Percentiles rank a stretch among this genome's conserved stretches.
Conservation (phyloP, 176 grass and related monocot species). For the Otatea glauca region DNA sequence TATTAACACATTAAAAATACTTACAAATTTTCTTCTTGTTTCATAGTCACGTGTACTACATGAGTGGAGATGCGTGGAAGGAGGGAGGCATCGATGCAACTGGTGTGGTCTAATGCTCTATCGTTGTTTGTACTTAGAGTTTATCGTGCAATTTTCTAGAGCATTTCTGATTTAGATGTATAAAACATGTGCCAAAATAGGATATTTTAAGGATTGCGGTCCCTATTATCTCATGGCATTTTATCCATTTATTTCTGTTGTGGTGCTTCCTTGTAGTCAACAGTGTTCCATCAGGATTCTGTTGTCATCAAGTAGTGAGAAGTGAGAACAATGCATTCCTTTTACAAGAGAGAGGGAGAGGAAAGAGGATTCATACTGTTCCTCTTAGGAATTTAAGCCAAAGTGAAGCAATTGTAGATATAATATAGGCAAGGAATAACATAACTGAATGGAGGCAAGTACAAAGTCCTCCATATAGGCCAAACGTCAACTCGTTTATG, state of each 20-base stretch:
- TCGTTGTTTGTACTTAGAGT: constrained; percentile 24
- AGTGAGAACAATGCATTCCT: constrained; percentile 18
- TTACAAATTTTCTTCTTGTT: constrained; percentile 45
- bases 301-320: constrained; percentile 14
- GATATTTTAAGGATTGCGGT: not conserved
- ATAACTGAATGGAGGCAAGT: constrained; percentile 22
- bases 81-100: constrained; percentile 98
- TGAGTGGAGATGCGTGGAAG: constrained; percentile 99
- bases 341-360: constrained; percentile 7
- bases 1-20: constrained; percentile 14
- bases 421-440: constrained; percentile 20
- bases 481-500: not conserved
- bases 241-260: constrained; percentile 9
- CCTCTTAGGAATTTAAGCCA: not conserved
- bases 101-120: constrained; percentile 52
- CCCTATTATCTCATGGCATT: not conserved
- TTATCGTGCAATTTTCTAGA: constrained; percentile 18
- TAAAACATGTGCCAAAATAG: constrained; percentile 20
- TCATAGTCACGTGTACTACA: constrained; percentile 88
- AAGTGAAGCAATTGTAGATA: constrained; percentile 13
- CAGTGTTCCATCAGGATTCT: not conserved
- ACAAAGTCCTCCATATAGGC: not conserved
- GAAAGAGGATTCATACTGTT: not conserved
- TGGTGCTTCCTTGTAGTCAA: constrained; percentile 11
- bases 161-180: not conserved